These are phyloP conservation scores for Curvularia verruculosa DNA, from an alignment of 2,329 filamentous ascomycete genomes.

Conservation along the genomic window DNA sequence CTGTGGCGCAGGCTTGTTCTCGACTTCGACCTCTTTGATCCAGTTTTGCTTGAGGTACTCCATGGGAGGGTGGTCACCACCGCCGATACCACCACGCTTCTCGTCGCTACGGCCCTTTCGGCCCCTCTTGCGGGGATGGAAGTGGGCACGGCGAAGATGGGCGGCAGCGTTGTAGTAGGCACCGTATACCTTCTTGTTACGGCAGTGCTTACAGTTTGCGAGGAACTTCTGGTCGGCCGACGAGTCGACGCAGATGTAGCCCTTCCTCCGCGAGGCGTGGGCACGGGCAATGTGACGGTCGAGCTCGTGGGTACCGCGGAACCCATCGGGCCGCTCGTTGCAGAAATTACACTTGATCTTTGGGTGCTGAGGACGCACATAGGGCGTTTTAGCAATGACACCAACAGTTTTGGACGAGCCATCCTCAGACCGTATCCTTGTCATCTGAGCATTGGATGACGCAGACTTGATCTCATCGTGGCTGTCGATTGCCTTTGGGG, in stretches of 20 bases:
- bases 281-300: slow-evolving; percentile 63
- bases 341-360: slow-evolving; percentile 76
- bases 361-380: slow-evolving; percentile 70
- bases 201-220: slow-evolving; percentile 82
- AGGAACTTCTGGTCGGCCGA: slow-evolving; percentile 69
- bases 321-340: slow-evolving; percentile 74
- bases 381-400: slow-evolving; percentile 58
- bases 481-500: slow-evolving; percentile 50
- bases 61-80: slow-evolving; percentile 67
- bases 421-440: slow-evolving; percentile 59
- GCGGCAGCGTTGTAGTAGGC: slow-evolving; percentile 95
- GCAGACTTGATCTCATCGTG: slow-evolving; percentile 35
- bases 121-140: slow-evolving; percentile 70
- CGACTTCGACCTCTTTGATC: slow-evolving; percentile 64
- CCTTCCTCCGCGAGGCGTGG: slow-evolving; percentile 66
- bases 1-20: slow-evolving; percentile 23
- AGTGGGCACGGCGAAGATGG: slow-evolving; percentile 86
- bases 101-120: slow-evolving; percentile 64
- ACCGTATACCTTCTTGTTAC: slow-evolving; percentile 77
- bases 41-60: slow-evolving; percentile 63
- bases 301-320: slow-evolving; percentile 82
- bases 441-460: slow-evolving; percentile 55
- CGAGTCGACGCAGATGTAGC: slow-evolving; percentile 68
- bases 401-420: slow-evolving; percentile 62
- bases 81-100: slow-evolving; percentile 66